A percentile compares a stretch with the other conserved stretches of the same genome.
Conservation (phyloP, 306 rosid genomes). For the Quercus dentata region DNA sequence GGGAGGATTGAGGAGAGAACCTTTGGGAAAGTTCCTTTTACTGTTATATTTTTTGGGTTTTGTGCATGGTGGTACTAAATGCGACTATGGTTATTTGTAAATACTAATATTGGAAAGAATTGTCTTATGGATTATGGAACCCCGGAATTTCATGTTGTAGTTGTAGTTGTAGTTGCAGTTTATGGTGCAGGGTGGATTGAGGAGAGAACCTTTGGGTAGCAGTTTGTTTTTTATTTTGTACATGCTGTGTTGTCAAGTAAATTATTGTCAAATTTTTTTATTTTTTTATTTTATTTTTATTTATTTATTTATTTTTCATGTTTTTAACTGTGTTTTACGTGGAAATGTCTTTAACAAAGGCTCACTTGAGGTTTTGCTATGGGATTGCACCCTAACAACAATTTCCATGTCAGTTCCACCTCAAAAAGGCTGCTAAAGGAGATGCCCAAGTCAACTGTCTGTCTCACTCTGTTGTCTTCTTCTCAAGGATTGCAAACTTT, state of each 20-base stretch:
- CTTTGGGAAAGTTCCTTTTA: conserved; percentile 21
- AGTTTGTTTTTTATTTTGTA: conserved; percentile 39
- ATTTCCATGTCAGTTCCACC: too few relatives aligned
- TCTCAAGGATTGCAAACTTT: too few relatives aligned
- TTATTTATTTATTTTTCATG: conserved; percentile 10
- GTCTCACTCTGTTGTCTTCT: too few relatives aligned
- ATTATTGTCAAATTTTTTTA: conserved; percentile 5
- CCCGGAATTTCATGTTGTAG: conserved; percentile 33
- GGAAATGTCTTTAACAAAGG: too few relatives aligned
- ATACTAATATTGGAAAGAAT: conserved; percentile 42
- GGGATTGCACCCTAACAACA: too few relatives aligned
- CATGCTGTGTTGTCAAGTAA: conserved; percentile 32
- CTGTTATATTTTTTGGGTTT: conserved; percentile 43
- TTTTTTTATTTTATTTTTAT: too few relatives aligned
- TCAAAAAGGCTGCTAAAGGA: too few relatives aligned
- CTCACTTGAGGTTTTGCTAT: too few relatives aligned
- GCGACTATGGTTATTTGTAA: conserved; percentile 53
- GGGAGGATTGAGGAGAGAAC: conserved; percentile 28
- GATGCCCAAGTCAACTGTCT: too few relatives aligned
- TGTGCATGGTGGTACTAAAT: conserved; percentile 48
- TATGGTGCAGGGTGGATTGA: conserved; percentile 27
- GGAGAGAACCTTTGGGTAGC: conserved; percentile 18
- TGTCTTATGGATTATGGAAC: conserved; percentile 13
- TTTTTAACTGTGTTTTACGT: conserved; percentile 8
- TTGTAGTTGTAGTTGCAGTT: conserved; percentile 26